Evolutionary conservation across 2,329 filamentous ascomycete genomes (phyloP).

Genomic region (Colletotrichum abscissum): DNA sequence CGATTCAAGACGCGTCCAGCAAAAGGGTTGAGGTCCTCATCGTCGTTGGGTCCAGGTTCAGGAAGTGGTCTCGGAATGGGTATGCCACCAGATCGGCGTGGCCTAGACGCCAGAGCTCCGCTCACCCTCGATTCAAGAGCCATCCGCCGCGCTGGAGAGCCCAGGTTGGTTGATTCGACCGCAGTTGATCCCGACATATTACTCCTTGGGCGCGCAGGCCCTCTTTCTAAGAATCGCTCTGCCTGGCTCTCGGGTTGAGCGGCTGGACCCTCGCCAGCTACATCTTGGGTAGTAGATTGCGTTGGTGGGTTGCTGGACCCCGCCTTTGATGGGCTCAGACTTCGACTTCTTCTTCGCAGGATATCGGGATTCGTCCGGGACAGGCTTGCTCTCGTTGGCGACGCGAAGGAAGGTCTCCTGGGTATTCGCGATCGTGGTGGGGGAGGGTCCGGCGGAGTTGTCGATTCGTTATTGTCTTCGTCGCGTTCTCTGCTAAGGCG

Average conservation of each 20-base stretch:
- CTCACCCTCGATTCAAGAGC: conserved; percentile 40
- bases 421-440: conserved; percentile 41
- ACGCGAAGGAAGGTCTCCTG: conserved; percentile 69
- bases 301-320: conserved; percentile 35
- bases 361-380: conserved; percentile 71
- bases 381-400: conserved; percentile 74
- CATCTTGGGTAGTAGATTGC: neutral
- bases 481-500: conserved; percentile 49
- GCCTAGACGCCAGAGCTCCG: conserved; percentile 49
- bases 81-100: conserved; percentile 53
- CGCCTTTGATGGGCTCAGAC: conserved; percentile 25
- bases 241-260: neutral
- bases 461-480: conserved; percentile 44
- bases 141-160: conserved; percentile 40
- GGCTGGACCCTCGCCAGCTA: neutral
- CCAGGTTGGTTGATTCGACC: neutral
- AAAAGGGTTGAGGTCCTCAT: conserved; percentile 56
- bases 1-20: conserved; percentile 49
- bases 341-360: conserved; percentile 45
- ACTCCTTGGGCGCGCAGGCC: conserved; percentile 17
- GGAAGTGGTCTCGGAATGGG: conserved; percentile 60
- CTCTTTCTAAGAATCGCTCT: conserved; percentile 12
- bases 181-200: conserved; percentile 11
- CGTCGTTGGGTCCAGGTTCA: conserved; percentile 53
- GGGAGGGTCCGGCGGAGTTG: conserved; percentile 46